Base-by-base conservation (phyloP, 2,329 filamentous ascomycete genomes). In the Calonectria multiphialidica region DNA sequence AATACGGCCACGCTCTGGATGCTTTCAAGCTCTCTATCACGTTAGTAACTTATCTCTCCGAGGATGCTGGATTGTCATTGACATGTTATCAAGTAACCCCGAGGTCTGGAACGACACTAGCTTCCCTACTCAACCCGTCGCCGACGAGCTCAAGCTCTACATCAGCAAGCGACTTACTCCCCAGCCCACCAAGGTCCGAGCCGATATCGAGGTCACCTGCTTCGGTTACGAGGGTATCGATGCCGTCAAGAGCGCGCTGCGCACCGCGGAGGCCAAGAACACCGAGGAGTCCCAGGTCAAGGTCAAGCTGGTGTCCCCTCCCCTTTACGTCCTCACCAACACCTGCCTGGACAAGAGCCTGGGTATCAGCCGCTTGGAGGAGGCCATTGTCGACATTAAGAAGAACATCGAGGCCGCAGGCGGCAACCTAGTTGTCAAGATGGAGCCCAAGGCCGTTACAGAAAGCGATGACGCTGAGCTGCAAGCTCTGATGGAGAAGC, bases 21-120 rank as follows among this genome's bases (percentile, higher is more conserved):
- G 97, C 97, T 13, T 99, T 99, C 90, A 99, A 98, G 90, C 93
- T 98, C 74, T 98, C 95, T 77, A 99, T 99, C 88, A 98, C 97
- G 94, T 95, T 88, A 80, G 92, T 86, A 16, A 16, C 23, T 21
- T 9, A 1, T 28, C 35, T 6, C 30, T 61, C 21, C 5, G 4
- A 21, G 3, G 7, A 59, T 15, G 5, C 16, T 16, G 23, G 16
- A 28, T 30, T 35, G 33, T 47, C 71, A 37, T 75, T 80, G 62
- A 79, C 76, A 47, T 45, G 8, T 30, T n/a, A 59, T 42, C 23
- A 61, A 96, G 94, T 74, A 98, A 98, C 88, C 93, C 96, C 68
- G 95, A 98, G 77, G 95, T 98, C 66, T 99, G 97, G 97, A 93
- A 94, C 79, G 96, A 98, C 78, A 94, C 98, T 79, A 90, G 90